Conservation (phyloP, 176 grass and related monocot genomes). For the Musa acuminata region DNA sequence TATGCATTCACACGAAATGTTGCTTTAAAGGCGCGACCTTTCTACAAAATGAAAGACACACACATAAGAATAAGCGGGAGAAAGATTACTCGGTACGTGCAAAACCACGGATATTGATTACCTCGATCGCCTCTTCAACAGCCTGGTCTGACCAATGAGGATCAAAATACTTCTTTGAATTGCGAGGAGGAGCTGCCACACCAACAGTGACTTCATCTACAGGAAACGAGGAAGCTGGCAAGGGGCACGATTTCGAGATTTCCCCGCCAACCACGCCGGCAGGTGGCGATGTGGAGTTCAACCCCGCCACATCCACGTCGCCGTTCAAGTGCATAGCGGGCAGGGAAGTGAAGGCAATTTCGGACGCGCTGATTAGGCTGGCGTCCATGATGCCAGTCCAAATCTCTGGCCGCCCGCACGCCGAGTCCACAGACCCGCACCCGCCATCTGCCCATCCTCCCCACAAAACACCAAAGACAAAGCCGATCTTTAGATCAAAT, state of each 20-base stretch:
- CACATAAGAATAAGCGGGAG: background rate
- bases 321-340: constrained; percentile 36
- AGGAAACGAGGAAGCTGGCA: constrained; percentile 29
- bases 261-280: constrained; percentile 13
- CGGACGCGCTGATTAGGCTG: constrained; percentile 6
- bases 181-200: background rate
- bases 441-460: constrained; percentile 13
- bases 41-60: constrained; percentile 35
- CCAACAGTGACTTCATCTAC: background rate
- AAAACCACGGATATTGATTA: constrained; percentile 4
- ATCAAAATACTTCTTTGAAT: constrained; percentile 41
- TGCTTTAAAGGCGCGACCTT: constrained; percentile 52
- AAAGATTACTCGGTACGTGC: too few species aligned
- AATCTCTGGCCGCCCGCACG: background rate
- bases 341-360: constrained; percentile 53
- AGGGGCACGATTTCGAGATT: constrained; percentile 46
- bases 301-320: constrained; percentile 12
- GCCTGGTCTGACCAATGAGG: constrained; percentile 53
- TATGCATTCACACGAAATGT: constrained; percentile 78
- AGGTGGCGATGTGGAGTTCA: background rate
- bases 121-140: constrained; percentile 68
- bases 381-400: constrained; percentile 26
- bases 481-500: background rate
- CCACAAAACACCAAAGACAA: constrained; percentile 5
- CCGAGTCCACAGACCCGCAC: constrained; percentile 17